Evolutionary conservation across 73 alveolate species (phyloP), one percentile per base, ranked within the genome.

Genomic region (Vitrella brassicaformis): DNA sequence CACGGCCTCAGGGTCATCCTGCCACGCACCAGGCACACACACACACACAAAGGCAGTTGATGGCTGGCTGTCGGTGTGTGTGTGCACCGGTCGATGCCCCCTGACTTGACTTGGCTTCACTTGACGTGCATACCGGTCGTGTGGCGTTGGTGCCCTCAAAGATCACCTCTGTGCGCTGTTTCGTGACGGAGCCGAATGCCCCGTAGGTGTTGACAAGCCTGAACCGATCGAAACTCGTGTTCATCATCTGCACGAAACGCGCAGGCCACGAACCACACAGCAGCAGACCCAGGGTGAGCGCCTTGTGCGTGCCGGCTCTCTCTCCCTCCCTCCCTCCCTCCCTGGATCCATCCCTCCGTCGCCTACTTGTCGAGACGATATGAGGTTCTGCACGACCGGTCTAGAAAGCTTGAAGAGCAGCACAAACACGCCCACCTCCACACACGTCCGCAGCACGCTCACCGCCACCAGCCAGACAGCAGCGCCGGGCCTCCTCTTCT

Each of bases 131-230:
- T 14, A 27, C 10, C 4, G 4, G 72, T 9, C 31, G 14, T 4
- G 4, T 66, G 7, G 72, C 30, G 4, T 27, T 10, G 4, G 72
- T 18, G 30, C 18, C 27, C 31, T 7, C 10, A 7, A 66, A 27
- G 19, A 66, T 66, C 18, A 66, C 72, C 14, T 66, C 72, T 27
- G 72, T 7, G 10, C 74, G 72, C 64, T 70, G 80, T 74, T 79
- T 0, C 67, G 79, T 75, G 30, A 79, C 74, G 32, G 47, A 70
- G 9, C 85, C 85, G 28, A 79, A 79, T 25, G 85, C 85, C 1
- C 85, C 85, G 29, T 79, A 79, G 39, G 85, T 79, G 74, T 79
- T 79, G 65, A 79, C 85, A 7, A 79, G 80, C 25, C 85, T 80
- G 39, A 71, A 79, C 7, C 73, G 69, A 0, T 75, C 85, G 65